Evolutionary conservation across 2,329 filamentous ascomycete species (phyloP), one percentile per base, ranked within the genome.

Genomic region (Diaporthe sp.): DNA sequence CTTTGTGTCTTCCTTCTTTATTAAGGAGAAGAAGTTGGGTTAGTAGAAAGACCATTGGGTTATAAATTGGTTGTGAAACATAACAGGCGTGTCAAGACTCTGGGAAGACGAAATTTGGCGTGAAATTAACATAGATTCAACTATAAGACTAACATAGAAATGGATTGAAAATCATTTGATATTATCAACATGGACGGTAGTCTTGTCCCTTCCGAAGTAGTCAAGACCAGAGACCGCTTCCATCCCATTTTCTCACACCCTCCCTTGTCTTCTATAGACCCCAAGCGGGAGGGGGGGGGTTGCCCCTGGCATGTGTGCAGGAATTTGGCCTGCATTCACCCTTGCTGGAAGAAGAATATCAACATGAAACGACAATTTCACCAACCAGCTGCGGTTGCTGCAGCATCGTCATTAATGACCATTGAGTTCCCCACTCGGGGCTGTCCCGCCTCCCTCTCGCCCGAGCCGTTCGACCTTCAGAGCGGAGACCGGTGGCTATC

Each of bases 11-110:
- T 81, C 85, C 1, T 82, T 85, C 49, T 93, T 90, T 76, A 88
- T 93, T 15, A 86, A 84, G 75, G 92, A 93, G 83, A 91, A 86
- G 82, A 87, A 85, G 75, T 80, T 93, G 31, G 87, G 83, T 73
- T 82, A 82, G 74, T 85, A 79, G 42, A 13, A 20, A 1, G 6
- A 0, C 12, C 0, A 1, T 4, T 22, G 13, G 31, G 31, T n/a
- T 65, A 20, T 34, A 17, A 34, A 31, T 22, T 31, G 47, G 49
- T 7, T 1, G 10, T 0, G 0, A 31, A 0, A 53, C 17, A 15
- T 4, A 22, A 28, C 9, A 2, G 49, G 34, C 22, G 20, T 55
- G 34, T 49, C 34, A 28, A 55, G 34, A 28, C 13, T n/a, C n/a
- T 20, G 3, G 31, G 4, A 0, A 15, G 4, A 13, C 17, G 9